A percentile compares a stretch with the other conserved stretches of the same genome.
phyloP scores from a whole-genome alignment of 129 eudicot species.

The Kitagawia praeruptora region DNA sequence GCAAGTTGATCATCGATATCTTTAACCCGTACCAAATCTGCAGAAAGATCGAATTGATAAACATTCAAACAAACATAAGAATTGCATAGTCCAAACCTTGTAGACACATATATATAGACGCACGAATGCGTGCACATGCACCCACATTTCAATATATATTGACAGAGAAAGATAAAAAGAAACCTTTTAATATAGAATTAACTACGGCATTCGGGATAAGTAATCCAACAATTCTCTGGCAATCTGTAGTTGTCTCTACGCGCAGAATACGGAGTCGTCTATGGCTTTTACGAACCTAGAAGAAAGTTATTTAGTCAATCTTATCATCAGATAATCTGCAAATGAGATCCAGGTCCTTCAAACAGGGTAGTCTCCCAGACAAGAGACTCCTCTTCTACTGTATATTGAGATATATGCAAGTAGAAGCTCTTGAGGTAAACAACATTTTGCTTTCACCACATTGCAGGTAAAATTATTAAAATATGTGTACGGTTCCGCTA shows the following conservation, averaged over 20 bases:
- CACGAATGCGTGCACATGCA: slow-evolving; percentile 6
- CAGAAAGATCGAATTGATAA: neutral
- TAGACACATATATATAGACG: neutral
- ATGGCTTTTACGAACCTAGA: slow-evolving; percentile 75
- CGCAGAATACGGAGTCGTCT: slow-evolving; percentile 83
- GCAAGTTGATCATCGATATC: slow-evolving; percentile 12
- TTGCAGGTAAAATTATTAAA: too few relatives aligned
- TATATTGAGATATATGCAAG: neutral
- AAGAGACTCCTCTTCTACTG: neutral
- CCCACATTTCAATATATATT: neutral
- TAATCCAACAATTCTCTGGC: slow-evolving; percentile 84
- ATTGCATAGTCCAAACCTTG: neutral
- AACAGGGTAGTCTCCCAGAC: neutral
- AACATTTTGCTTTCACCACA: neutral
- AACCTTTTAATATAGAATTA: slow-evolving; percentile 82
- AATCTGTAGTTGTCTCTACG: slow-evolving; percentile 77
- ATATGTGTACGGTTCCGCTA: too few relatives aligned
- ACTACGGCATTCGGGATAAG: slow-evolving; percentile 17
- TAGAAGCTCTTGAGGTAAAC: too few relatives aligned
- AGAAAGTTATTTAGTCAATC: neutral
- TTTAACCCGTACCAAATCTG: slow-evolving; percentile 82
- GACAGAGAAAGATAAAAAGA: neutral
- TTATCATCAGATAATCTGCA: neutral
- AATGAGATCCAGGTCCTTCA: neutral
- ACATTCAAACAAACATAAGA: neutral